A percentile compares a stretch with the other conserved stretches of the same genome.
These are phyloP conservation scores for Mycena haematopus DNA, from an alignment of 768 basidiomycete species.

Conservation along the genomic window DNA sequence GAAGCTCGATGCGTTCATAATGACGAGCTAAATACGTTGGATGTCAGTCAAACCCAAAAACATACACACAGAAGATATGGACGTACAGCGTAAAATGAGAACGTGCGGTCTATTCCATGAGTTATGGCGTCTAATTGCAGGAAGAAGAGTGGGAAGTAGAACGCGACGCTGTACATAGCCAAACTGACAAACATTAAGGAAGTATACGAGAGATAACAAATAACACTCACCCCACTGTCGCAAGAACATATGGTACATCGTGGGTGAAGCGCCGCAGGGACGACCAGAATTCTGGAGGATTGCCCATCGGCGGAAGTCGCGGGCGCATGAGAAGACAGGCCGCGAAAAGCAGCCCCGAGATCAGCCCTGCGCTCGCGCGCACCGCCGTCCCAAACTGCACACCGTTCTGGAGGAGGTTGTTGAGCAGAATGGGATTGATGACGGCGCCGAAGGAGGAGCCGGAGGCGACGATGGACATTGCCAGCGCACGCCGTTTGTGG, in stretches of 20 bases:
- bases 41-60: background rate
- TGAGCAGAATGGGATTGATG: background rate
- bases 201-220: background rate
- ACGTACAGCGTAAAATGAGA: conserved; percentile 62
- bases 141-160: conserved; percentile 61
- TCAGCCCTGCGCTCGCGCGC: background rate
- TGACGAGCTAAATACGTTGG: conserved; percentile 35
- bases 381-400: background rate
- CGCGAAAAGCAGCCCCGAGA: background rate
- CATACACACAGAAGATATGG: too few species aligned
- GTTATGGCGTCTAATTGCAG: conserved; percentile 58
- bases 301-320: background rate
- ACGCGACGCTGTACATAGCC: conserved; percentile 41
- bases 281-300: background rate
- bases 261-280: background rate
- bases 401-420: background rate
- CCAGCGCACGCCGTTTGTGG: background rate
- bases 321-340: background rate
- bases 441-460: background rate
- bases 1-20: conserved; percentile 44
- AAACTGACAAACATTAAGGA: conserved; percentile 33
- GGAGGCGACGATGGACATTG: background rate
- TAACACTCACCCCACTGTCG: conserved; percentile 11
- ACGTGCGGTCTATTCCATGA: conserved; percentile 47
- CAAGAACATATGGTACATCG: conserved; percentile 11